Base-by-base conservation (phyloP, 192 early-diverging fungal species). In the Umbelopsis isabellina region DNA sequence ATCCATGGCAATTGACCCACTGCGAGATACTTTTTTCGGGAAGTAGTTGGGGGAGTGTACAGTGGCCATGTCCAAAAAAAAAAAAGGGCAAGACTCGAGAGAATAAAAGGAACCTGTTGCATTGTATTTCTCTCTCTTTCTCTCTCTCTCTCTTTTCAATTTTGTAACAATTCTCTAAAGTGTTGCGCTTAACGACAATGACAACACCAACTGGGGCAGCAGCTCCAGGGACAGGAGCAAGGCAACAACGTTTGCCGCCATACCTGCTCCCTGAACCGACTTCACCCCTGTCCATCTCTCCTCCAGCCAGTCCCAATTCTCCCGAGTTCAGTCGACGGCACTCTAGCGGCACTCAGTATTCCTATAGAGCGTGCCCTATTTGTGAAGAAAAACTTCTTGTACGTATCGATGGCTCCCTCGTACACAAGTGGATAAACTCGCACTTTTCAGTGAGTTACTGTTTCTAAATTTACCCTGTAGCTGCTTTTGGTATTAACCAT, bases 391-490 rank as follows among this genome's bases (percentile, higher is more conserved):
- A 67, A 27, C 53, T 77, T n/a, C 51, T 77, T 27, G 71, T 77
- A 12, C 71, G 75, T 51, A 77, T 77, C 25, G 67, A 77, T 30
- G 75, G 75, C 18, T 55, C 71, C n/a, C 66, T 77, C 33, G 75
- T 77, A 46, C 68, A 77, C 61, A 77, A 77, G 69, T 77, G 75
- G 75, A 70, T 77, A 41, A 77, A 69, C 46, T 45, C 61, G n/a
- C 75, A 77, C 52, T 77, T 72, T 72, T 51, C 71, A 15, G 46
- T 61, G 25, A 33, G 55, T 61, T 35, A 27, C 9, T 6, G 16
- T 35, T 12, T 30, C 27, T 61, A 30, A 41, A 41, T 41, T 41
- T 41, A 61, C 55, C 7, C 4, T 27, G 27, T 61, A 6, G 9
- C 25, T 35, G 7, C 30, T 11, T 13, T 33, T 27, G 33, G 33